phyloP scores from a whole-genome alignment of 108 stramenopile species.

The Cyclotella kingstonii region DNA sequence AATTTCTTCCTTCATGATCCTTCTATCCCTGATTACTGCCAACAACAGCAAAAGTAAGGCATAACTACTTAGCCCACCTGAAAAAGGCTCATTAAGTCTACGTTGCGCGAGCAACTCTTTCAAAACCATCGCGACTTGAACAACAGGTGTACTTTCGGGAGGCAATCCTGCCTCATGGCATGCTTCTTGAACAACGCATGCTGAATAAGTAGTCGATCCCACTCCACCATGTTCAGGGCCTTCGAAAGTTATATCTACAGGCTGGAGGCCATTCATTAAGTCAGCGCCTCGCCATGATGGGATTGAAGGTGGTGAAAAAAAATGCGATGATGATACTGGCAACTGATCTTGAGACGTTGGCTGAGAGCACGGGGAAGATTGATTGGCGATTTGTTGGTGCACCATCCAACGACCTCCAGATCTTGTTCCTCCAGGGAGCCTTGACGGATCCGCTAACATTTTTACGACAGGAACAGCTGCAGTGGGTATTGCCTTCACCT shows the following conservation, averaged over 20 bases:
- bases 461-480: conserved; percentile 87
- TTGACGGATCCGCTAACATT: conserved; percentile 81
- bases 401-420: conserved; percentile 47
- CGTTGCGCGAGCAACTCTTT: conserved; percentile 89
- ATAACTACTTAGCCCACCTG: conserved; percentile 94
- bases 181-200: conserved; percentile 72
- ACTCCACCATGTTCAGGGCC: conserved; percentile 92
- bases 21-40: conserved; percentile 76
- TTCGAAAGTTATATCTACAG: conserved; percentile 94
- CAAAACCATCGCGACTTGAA: conserved; percentile 82
- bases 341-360: conserved; percentile 26
- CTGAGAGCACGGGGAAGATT: conserved; percentile 12
- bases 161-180: conserved; percentile 61
- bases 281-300: conserved; percentile 86
- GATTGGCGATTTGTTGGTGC: conserved; percentile 38
- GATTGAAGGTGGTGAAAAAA: conserved; percentile 30
- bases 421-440: conserved; percentile 53
- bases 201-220: conserved; percentile 81
- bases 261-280: conserved; percentile 78
- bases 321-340: conserved; percentile 31
- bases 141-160: conserved; percentile 68
- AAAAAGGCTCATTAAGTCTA: conserved; percentile 92
- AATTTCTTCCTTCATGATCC: conserved; percentile 70
- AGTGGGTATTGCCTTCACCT: conserved; percentile 88
- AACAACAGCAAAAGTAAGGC: conserved; percentile 87